phyloP scores from a whole-genome alignment of 495 filamentous ascomycete species.

The Aspergillus cristatus region DNA sequence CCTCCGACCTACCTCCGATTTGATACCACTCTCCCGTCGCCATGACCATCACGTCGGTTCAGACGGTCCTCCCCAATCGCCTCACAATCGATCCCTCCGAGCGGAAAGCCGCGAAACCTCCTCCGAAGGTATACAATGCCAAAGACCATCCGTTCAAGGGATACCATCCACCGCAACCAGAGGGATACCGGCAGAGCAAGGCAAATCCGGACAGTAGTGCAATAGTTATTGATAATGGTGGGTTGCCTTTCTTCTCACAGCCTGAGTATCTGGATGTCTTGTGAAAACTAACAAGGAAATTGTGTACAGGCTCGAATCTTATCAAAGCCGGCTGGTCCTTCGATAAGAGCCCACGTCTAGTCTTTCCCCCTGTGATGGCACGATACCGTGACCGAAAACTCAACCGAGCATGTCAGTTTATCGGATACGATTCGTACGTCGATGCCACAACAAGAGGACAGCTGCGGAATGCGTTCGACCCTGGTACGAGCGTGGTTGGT shows the following conservation, averaged over 20 bases:
- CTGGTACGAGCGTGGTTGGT: conserved; percentile 78
- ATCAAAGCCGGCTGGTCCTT: conserved; percentile 94
- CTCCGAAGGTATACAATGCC: conserved; percentile 42
- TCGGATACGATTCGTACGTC: conserved; percentile 82
- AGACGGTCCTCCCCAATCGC: conserved; percentile 30
- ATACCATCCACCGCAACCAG: conserved; percentile 54
- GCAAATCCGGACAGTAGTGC: conserved; percentile 49
- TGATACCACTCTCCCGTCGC: conserved; percentile 17
- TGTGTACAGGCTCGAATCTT: conserved; percentile 61
- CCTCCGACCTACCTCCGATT: conserved; percentile 16
- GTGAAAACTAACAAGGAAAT: too few relatives aligned
- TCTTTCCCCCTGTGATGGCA: conserved; percentile 81
- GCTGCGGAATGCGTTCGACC: conserved; percentile 83
- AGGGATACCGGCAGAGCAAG: conserved; percentile 56
- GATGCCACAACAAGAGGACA: conserved; percentile 90
- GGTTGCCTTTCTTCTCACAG: too few relatives aligned
- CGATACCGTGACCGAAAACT: conserved; percentile 90
- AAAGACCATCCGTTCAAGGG: conserved; percentile 74
- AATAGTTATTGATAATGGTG: conserved; percentile 98
- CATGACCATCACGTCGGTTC: conserved; percentile 43
- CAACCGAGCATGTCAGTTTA: conserved; percentile 78
- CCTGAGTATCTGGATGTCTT: too few relatives aligned
- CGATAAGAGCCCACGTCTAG: conserved; percentile 66
- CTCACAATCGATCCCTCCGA: conserved; percentile 23
- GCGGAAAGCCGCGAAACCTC: conserved; percentile 35